phyloP scores from a whole-genome alignment of 768 basidiomycete species.

The Mrakia gelida region DNA sequence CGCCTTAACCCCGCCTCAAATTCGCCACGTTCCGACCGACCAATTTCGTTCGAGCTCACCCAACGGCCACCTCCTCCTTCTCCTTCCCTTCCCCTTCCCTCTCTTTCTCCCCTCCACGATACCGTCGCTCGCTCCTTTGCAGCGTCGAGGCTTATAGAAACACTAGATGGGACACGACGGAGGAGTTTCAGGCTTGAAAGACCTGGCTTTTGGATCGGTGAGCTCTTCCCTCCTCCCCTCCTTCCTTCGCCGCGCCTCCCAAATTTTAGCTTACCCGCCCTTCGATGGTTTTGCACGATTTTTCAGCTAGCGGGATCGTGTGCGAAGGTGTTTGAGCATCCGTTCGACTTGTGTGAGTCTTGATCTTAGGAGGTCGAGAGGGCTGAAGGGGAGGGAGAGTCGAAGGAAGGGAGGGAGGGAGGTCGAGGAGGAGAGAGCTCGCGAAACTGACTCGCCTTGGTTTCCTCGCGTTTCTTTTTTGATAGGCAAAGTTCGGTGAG shows the following conservation, averaged over 20 bases:
- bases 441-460: not conserved
- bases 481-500: constrained; percentile 66
- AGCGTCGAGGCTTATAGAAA: too few relatives aligned
- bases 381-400: not conserved
- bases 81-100: too few relatives aligned
- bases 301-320: constrained; percentile 74
- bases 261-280: constrained; percentile 14
- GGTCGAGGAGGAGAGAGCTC: not conserved
- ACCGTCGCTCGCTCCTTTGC: too few relatives aligned
- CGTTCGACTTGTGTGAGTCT: constrained; percentile 69
- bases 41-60: too few relatives aligned
- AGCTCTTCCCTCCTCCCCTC: constrained; percentile 10
- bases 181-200: constrained; percentile 34
- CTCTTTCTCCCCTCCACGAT: too few relatives aligned
- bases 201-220: constrained; percentile 43
- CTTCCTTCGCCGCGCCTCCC: not conserved
- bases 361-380: not conserved
- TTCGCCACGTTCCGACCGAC: too few relatives aligned
- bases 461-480: not conserved
- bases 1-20: too few relatives aligned
- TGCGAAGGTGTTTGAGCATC: constrained; percentile 86
- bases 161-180: constrained; percentile 14
- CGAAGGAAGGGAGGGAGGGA: not conserved
- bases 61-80: too few relatives aligned
- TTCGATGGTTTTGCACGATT: not conserved